These are phyloP conservation scores for Colletotrichum caudatum DNA, from an alignment of 2,329 filamentous ascomycete genomes.

Conservation along the genomic window DNA sequence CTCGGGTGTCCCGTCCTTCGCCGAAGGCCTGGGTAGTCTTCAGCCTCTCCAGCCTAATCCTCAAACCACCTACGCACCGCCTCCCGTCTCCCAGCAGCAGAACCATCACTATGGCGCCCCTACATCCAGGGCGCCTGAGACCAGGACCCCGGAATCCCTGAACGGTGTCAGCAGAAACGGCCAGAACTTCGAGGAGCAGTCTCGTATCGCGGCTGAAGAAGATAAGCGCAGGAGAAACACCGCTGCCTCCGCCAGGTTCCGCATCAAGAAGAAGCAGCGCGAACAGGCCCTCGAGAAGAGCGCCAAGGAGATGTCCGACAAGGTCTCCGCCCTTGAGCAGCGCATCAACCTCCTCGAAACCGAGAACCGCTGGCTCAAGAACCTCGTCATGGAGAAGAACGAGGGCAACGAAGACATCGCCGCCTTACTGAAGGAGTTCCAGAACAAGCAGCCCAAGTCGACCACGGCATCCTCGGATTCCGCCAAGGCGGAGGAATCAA, in stretches of 20 bases:
- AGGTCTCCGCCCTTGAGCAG: slow-evolving; percentile 78
- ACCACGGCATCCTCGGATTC: slow-evolving; percentile 14
- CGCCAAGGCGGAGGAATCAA: slow-evolving; percentile 23
- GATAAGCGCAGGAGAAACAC: slow-evolving; percentile 92
- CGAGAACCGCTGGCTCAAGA: slow-evolving; percentile 86
- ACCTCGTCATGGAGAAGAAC: slow-evolving; percentile 85
- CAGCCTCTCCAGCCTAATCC: slow-evolving; percentile 66
- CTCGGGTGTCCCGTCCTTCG: slow-evolving; percentile 48
- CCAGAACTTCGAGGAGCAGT: slow-evolving; percentile 76
- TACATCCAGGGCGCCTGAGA: slow-evolving; percentile 53
- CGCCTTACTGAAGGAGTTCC: slow-evolving; percentile 65
- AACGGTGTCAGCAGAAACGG: slow-evolving; percentile 53
- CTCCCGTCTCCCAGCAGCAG: slow-evolving; percentile 54
- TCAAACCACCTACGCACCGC: slow-evolving; percentile 58
- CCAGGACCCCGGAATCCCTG: slow-evolving; percentile 59
- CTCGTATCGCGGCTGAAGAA: slow-evolving; percentile 82
- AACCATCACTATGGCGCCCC: slow-evolving; percentile 41
- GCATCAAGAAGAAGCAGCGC: slow-evolving; percentile 95
- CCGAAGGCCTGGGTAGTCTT: slow-evolving; percentile 57
- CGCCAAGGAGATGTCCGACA: slow-evolving; percentile 86
- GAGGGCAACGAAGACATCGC: slow-evolving; percentile 68
- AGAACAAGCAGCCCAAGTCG: slow-evolving; percentile 50
- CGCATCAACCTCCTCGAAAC: slow-evolving; percentile 83
- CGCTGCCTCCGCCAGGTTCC: slow-evolving; percentile 88
- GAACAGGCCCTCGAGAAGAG: slow-evolving; percentile 86